Evolutionary conservation across 2,329 filamentous ascomycete genomes (phyloP).

Genomic region (Trichoderma polysporum): DNA sequence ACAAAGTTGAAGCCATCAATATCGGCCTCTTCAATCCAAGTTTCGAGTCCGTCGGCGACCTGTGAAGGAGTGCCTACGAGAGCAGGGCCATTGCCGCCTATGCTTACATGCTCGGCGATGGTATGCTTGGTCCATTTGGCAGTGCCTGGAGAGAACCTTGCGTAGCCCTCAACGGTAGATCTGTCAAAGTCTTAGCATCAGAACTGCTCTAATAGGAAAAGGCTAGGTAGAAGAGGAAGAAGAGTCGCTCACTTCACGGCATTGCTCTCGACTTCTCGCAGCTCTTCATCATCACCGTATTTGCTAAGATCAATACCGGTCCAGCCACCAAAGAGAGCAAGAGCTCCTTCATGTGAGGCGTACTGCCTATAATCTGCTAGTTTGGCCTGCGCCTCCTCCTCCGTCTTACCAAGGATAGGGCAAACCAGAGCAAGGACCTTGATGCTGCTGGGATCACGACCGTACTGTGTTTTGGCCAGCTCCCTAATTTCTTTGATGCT

Average conservation of each 20-base stretch:
- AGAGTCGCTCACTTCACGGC: constrained; percentile 47
- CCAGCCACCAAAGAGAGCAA: constrained; percentile 73
- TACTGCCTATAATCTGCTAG: constrained; percentile 60
- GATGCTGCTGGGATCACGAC: constrained; percentile 59
- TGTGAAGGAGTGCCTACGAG: constrained; percentile 57
- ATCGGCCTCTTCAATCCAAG: constrained; percentile 51
- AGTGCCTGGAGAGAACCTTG: constrained; percentile 56
- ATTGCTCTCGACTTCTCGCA: constrained; percentile 61
- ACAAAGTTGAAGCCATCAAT: constrained; percentile 73
- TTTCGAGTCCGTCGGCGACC: constrained; percentile 36
- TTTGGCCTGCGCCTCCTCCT: constrained; percentile 65
- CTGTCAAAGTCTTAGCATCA: constrained; percentile 28
- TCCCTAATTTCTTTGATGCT: constrained; percentile 63
- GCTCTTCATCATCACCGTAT: constrained; percentile 65
- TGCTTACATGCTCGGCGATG: constrained; percentile 64
- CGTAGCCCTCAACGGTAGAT: constrained; percentile 55
- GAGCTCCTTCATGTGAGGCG: constrained; percentile 60
- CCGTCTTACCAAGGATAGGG: constrained; percentile 62
- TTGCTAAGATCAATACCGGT: constrained; percentile 58
- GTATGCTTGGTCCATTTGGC: constrained; percentile 72
- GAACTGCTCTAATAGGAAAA: not conserved
- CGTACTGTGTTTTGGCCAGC: constrained; percentile 51
- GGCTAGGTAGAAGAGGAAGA: too few species aligned
- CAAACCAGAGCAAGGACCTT: constrained; percentile 68
- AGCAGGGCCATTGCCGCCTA: constrained; percentile 66